Conservation (phyloP, 306 rosid genomes). For the Pterocarpus santalinus region DNA sequence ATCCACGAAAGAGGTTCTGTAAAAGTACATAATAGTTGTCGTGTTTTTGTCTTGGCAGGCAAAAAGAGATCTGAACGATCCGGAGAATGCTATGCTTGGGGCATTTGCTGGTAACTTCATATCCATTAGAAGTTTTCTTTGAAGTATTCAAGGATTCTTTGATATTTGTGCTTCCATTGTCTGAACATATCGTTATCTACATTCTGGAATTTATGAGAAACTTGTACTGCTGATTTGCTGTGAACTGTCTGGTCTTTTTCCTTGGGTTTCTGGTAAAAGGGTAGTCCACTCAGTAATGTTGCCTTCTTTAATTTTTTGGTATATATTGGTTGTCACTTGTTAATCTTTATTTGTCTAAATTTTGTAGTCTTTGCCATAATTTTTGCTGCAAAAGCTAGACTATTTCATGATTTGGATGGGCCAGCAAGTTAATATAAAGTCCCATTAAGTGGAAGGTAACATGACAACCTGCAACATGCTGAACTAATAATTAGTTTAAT, state of each 20-base stretch:
- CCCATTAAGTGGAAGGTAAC: slow-evolving; percentile 3
- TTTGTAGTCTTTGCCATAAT: not conserved
- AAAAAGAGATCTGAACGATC: slow-evolving; percentile 74
- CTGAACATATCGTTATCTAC: not conserved
- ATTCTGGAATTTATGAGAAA: not conserved
- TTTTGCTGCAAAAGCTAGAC: not conserved
- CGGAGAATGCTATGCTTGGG: slow-evolving; percentile 80
- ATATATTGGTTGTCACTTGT: not conserved
- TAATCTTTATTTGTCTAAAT: not conserved
- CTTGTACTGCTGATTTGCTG: too few relatives aligned
- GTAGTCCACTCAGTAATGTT: not conserved
- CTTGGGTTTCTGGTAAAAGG: not conserved
- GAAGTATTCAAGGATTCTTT: slow-evolving; percentile 30
- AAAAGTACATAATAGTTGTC: slow-evolving; percentile 23
- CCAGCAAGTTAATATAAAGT: not conserved
- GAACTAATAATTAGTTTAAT: slow-evolving; percentile 10
- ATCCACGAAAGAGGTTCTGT: not conserved
- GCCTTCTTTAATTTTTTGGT: not conserved
- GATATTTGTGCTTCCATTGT: slow-evolving; percentile 11
- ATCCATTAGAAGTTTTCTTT: slow-evolving; percentile 22
- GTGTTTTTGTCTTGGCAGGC: slow-evolving; percentile 57
- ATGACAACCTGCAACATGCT: slow-evolving; percentile 19
- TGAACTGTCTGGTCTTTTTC: not conserved
- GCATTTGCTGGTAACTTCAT: slow-evolving; percentile 70
- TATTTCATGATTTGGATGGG: slow-evolving; percentile 7